Evolutionary conservation across 352 stramenopile genomes (phyloP).

Genomic region (Salisapilia sapeloensis): DNA sequence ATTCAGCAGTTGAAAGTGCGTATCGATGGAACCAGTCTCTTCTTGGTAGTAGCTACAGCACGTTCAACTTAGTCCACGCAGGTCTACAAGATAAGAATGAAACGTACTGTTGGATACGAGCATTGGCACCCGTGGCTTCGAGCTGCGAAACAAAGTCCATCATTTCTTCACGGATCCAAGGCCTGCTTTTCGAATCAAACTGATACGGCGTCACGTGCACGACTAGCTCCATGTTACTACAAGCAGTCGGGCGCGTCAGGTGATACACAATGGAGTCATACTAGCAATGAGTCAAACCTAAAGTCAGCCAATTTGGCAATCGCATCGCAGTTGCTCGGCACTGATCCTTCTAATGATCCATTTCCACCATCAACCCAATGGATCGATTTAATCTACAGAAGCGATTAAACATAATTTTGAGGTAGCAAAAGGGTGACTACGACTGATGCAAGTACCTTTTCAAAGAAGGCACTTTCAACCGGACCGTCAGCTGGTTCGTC

Average conservation of each 20-base stretch:
- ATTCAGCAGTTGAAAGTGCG: constrained; percentile 20
- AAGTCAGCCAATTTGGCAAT: constrained; percentile 16
- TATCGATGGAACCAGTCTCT: constrained; percentile 10
- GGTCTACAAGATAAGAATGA: not conserved
- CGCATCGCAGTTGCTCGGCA: constrained; percentile 16
- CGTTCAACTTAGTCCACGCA: not conserved
- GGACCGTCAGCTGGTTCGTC: not conserved
- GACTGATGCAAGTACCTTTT: too few relatives aligned
- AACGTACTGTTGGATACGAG: constrained; percentile 25
- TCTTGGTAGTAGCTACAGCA: constrained; percentile 20
- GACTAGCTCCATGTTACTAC: constrained; percentile 20
- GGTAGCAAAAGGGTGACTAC: too few relatives aligned
- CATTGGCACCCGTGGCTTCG: constrained; percentile 8
- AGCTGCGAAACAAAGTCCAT: constrained; percentile 22
- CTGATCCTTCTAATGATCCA: constrained; percentile 16
- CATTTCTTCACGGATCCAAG: constrained; percentile 39
- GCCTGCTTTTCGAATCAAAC: constrained; percentile 16
- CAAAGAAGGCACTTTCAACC: not conserved
- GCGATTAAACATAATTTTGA: not conserved
- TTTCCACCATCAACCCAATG: constrained; percentile 53
- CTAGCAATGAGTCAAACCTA: constrained; percentile 5
- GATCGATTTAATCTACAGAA: constrained; percentile 24
- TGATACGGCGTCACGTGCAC: constrained; percentile 59
- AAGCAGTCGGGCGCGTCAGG: too few relatives aligned
- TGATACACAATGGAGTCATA: not conserved